Base-by-base conservation (phyloP, 2,329 filamentous ascomycete genomes). In the Fonsecaea monophora region DNA sequence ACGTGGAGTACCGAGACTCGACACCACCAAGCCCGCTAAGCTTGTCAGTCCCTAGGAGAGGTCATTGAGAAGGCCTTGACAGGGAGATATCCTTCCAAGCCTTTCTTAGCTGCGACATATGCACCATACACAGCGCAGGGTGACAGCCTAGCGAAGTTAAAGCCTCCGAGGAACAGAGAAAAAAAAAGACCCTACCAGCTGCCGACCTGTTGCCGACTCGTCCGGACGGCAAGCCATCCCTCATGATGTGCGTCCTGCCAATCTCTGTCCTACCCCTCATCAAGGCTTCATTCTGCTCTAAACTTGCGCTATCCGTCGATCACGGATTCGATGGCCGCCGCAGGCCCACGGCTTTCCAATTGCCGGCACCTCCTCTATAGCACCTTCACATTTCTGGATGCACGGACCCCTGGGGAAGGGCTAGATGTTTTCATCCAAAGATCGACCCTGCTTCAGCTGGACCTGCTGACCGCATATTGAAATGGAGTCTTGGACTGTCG, bases 261-360 rank as follows among this genome's bases (percentile, higher is more conserved):
- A 50, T 50, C 38, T 38, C 32, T 54, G 59, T 35, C 56, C 42
- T 38, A 18, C 53, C 65, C 60, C 37, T 32, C 57, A 21, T 40
- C n/a, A 61, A 53, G 34, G 53, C 59, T 53, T 40, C 35, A 30
- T 42, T 53, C 32, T 56, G 40, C 64, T 54, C 53, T 57, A 63
- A 38, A 25, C 40, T 53, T 60, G 53, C 67, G 67, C 67, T 68
- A 68, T 63, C 40, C 32, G 67, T 68, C 63, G 67, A 68, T 68
- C 67, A 68, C 64, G 50, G 56, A 58, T 45, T 30, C 34, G 38
- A 35, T 9, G 59, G 42, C 54, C 35, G 58, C n/a, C 42, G 50
- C 38, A 45, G 40, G 30, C 45, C 40, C 10, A 34, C 40, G 37
- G 30, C 53, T 54, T 54, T 15, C 25, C 18, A 32, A 37, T 58